These are phyloP conservation scores for Eucalyptus paniculata DNA, from an alignment of 345 rosid species.

Conservation along the genomic window DNA sequence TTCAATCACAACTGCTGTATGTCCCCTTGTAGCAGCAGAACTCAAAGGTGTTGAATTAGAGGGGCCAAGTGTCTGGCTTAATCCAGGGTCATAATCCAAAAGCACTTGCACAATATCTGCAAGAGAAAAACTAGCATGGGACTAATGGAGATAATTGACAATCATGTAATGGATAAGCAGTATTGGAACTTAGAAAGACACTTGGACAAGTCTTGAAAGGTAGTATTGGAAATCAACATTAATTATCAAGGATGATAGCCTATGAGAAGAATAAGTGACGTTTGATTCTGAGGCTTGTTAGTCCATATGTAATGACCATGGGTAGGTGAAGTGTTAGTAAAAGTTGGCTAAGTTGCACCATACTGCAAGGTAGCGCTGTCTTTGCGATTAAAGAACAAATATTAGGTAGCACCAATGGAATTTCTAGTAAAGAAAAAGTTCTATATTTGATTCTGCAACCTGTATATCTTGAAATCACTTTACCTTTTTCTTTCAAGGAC, in stretches of 20 bases:
- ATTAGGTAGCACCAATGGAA: not conserved
- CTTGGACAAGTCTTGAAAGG: not conserved
- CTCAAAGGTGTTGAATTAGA: slow-evolving; percentile 1
- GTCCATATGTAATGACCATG: not conserved
- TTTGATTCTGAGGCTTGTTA: not conserved
- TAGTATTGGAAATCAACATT: not conserved
- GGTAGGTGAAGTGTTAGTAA: not conserved
- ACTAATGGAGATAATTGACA: not conserved
- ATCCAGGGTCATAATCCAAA: slow-evolving; percentile 1
- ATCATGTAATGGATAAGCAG: not conserved
- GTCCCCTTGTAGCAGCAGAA: slow-evolving; percentile 5
- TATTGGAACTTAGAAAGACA: not conserved
- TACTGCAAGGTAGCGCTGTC: not conserved
- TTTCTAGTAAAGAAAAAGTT: not conserved
- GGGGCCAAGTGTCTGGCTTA: slow-evolving; percentile 2
- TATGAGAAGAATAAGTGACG: not conserved
- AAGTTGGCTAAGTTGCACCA: not conserved
- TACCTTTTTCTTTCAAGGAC: not conserved
- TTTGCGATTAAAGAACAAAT: not conserved
- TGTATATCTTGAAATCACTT: not conserved
- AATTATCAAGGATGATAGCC: not conserved
- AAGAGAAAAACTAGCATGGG: not conserved
- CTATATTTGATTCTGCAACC: not conserved
- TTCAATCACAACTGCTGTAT: slow-evolving; percentile 3
- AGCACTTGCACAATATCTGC: slow-evolving; percentile 4